Evolutionary conservation across 1,284 basidiomycete genomes (phyloP), one percentile per base, ranked within the genome.

Genomic region (Sphaerobolus stellatus): DNA sequence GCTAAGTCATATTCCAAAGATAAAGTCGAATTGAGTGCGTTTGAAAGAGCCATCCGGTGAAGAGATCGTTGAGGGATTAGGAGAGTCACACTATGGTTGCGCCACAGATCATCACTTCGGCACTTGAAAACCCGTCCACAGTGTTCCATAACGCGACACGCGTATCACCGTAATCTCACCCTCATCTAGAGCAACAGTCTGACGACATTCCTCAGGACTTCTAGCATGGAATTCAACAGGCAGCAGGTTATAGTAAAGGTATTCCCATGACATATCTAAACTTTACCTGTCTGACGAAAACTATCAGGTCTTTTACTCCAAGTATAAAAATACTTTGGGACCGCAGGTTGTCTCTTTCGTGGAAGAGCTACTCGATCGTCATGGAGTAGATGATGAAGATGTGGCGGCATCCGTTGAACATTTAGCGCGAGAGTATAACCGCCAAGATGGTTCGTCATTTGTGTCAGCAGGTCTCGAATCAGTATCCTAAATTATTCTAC

Each of bases 401-500:
- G 76, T 90, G 5, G 88, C 92, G 53, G 76, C 76, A n/a, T 89
- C 89, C 14, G 72, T 94, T 7, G 93, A 95, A 62, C 82, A 84
- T 52, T 80, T 95, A 56, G 92, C 92, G 4, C 86, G 88, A 62
- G 92, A 94, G 64, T 96, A 95, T 63, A 91, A 94, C 63, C 92
- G 88, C 64, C 92, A 94, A 68, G 93, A 95, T 76, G 92, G 93
- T 88, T 62, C 55, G 79, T 61, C 18, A n/a, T 16, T n/a, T n/a
- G n/a, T n/a, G n/a, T n/a, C n/a, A n/a, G n/a, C n/a, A n/a, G n/a
- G n/a, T n/a, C n/a, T n/a, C 11, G 2, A 4, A 9, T 47, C 2
- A 54, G 25, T 11, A 24, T 56, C 29, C 24, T 56, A 56, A 29
- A 51, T 28, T 44, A 38, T 25, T 48, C n/a, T 43, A 22, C 57